Evolutionary conservation across 2,329 filamentous ascomycete genomes (phyloP).

Genomic region (Fusarium oxysporum): DNA sequence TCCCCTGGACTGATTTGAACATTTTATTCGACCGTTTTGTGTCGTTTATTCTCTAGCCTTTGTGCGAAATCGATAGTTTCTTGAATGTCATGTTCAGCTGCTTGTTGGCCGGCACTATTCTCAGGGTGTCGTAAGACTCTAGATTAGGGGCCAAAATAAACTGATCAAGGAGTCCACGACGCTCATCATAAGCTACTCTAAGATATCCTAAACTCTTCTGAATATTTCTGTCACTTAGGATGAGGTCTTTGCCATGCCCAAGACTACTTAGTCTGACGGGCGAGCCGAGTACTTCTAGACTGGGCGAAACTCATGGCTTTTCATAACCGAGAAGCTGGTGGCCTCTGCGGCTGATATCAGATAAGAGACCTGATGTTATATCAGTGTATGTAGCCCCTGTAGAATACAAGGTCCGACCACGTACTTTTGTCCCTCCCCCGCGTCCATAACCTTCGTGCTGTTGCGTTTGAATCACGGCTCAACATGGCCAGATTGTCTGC

Average conservation of each 20-base stretch:
- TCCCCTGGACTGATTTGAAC: not conserved
- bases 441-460: slow-evolving; percentile 1
- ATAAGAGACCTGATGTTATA: slow-evolving; percentile 4
- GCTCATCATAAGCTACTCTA: not conserved
- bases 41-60: not conserved
- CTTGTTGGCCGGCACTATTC: not conserved
- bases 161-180: not conserved
- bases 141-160: not conserved
- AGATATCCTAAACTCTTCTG: not conserved
- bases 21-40: not conserved
- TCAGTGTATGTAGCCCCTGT: slow-evolving; percentile 1
- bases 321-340: not conserved
- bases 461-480: slow-evolving; percentile 27
- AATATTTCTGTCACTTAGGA: not conserved
- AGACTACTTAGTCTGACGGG: not conserved
- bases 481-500: slow-evolving; percentile 28
- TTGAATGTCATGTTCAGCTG: not conserved
- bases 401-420: not conserved
- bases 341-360: not conserved
- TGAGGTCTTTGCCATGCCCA: not conserved
- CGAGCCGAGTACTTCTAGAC: slow-evolving; percentile 15
- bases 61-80: slow-evolving; percentile 10
- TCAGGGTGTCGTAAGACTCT: not conserved
- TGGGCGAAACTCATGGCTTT: not conserved
- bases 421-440: not conserved